A percentile compares a stretch with the other conserved stretches of the same genome.
These are phyloP conservation scores for Panellus pusillus DNA, from an alignment of 768 basidiomycete genomes.

Conservation along the genomic window DNA sequence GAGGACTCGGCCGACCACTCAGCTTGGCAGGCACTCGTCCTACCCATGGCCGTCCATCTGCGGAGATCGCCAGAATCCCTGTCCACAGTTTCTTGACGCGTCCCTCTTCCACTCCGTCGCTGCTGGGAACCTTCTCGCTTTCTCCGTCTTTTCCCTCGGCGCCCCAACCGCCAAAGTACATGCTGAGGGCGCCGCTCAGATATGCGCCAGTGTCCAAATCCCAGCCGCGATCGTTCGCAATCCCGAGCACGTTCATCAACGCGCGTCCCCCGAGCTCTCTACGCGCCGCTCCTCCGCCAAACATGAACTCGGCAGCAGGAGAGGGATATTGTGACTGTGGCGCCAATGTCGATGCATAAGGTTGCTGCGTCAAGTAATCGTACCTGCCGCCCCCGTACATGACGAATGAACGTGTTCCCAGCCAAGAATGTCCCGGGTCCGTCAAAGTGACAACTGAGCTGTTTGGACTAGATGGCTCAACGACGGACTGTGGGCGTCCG, in stretches of 20 bases:
- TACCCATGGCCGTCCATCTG: slow-evolving; percentile 50
- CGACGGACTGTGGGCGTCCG: background rate
- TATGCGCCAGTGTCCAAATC: slow-evolving; percentile 37
- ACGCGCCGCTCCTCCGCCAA: slow-evolving; percentile 44
- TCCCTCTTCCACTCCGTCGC: slow-evolving; percentile 34
- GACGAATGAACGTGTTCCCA: slow-evolving; percentile 41
- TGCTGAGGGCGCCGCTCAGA: slow-evolving; percentile 46
- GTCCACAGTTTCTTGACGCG: slow-evolving; percentile 52
- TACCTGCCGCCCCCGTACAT: slow-evolving; percentile 41
- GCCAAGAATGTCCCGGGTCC: slow-evolving; percentile 2
- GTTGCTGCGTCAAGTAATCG: slow-evolving; percentile 54
- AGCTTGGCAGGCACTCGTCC: slow-evolving; percentile 43
- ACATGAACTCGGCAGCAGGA: slow-evolving; percentile 39
- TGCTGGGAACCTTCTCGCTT: background rate
- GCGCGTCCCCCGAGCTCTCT: slow-evolving; percentile 12
- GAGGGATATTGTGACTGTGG: slow-evolving; percentile 1
- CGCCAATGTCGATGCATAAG: slow-evolving; percentile 7
- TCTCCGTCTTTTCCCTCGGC: slow-evolving; percentile 40
- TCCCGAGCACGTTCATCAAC: slow-evolving; percentile 16
- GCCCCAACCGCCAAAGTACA: slow-evolving; percentile 40
- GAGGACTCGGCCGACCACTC: slow-evolving; percentile 25
- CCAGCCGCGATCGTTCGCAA: slow-evolving; percentile 14
- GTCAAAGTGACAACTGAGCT: slow-evolving; percentile 8
- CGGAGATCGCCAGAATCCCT: slow-evolving; percentile 46
- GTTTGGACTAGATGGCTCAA: background rate